These are phyloP conservation scores for Rhodotorula paludigena DNA, from an alignment of 768 basidiomycete genomes.

Conservation along the genomic window DNA sequence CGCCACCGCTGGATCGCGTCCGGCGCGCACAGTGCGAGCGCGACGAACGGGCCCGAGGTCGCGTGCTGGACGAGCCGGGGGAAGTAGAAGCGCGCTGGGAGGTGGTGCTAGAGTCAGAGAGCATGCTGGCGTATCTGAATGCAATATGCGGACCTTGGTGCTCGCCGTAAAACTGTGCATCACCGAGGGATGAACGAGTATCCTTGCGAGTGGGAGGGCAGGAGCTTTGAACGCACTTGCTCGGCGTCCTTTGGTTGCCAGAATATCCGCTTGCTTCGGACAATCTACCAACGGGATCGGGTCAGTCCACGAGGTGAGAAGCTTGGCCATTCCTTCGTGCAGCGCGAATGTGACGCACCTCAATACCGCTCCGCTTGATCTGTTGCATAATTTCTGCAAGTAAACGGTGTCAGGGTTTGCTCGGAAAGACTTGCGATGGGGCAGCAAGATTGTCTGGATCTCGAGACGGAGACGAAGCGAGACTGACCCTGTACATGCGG, in stretches of 20 bases:
- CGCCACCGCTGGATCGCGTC: conserved; percentile 39
- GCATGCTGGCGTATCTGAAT: accelerated
- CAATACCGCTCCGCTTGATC: conserved; percentile 33
- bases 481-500: conserved; percentile 33
- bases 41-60: conserved; percentile 39
- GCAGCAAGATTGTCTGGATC: background rate
- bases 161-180: conserved; percentile 39
- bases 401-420: background rate
- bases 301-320: accelerated
- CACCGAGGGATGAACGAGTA: no score
- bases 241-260: conserved; percentile 37
- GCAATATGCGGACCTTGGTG: conserved; percentile 21
- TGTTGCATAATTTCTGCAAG: conserved; percentile 28
- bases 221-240: conserved; percentile 14
- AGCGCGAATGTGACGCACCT: conserved; percentile 2
- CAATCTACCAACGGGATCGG: conserved; percentile 29
- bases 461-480: background rate
- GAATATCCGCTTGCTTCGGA: conserved; percentile 34
- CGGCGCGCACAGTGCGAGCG: conserved; percentile 36
- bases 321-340: no score
- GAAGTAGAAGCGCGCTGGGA: conserved; percentile 41
- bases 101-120: background rate
- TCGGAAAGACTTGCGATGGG: background rate
- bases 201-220: no score
- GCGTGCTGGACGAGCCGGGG: conserved; percentile 40